These are phyloP conservation scores for Pyrenophora seminiperda DNA, from an alignment of 2,329 filamentous ascomycete species.

Conservation along the genomic window DNA sequence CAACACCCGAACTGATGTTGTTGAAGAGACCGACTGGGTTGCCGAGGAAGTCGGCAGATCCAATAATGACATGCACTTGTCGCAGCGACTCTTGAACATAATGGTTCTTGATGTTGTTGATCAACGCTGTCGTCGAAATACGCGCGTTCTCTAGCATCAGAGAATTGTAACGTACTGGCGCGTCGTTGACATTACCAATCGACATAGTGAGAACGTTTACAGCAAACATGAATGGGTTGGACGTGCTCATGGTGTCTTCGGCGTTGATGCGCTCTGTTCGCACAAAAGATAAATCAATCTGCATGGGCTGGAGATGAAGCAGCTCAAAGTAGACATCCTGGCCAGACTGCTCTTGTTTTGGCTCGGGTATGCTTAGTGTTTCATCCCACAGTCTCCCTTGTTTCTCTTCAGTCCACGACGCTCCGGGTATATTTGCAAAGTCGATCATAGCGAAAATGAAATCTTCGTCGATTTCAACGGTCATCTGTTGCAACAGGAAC, in stretches of 20 bases:
- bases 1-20: slow-evolving; percentile 95
- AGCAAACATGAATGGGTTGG: slow-evolving; percentile 98
- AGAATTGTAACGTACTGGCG: slow-evolving; percentile 89
- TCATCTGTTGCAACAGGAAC: slow-evolving; percentile 94
- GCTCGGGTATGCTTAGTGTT: slow-evolving; percentile 87
- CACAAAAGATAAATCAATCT: slow-evolving; percentile 95
- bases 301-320: slow-evolving; percentile 96
- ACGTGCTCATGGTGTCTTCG: slow-evolving; percentile 84
- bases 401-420: slow-evolving; percentile 81
- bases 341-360: slow-evolving; percentile 78
- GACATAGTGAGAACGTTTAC: slow-evolving; percentile 99
- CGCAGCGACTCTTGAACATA: slow-evolving; percentile 96
- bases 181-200: slow-evolving; percentile 98
- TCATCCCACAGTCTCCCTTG: slow-evolving; percentile 90
- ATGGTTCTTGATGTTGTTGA: slow-evolving; percentile 87
- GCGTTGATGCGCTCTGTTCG: slow-evolving; percentile 95
- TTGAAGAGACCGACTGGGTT: slow-evolving; percentile 98
- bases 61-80: slow-evolving; percentile 96
- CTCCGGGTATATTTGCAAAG: slow-evolving; percentile 90
- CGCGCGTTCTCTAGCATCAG: slow-evolving; percentile 94
- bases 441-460: slow-evolving; percentile 96
- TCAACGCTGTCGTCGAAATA: slow-evolving; percentile 81
- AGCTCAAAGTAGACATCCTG: slow-evolving; percentile 99
- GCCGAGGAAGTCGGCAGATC: slow-evolving; percentile 94
- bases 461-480: slow-evolving; percentile 94